These are phyloP conservation scores for Turnera subulata DNA, from an alignment of 345 rosid species.

Conservation along the genomic window DNA sequence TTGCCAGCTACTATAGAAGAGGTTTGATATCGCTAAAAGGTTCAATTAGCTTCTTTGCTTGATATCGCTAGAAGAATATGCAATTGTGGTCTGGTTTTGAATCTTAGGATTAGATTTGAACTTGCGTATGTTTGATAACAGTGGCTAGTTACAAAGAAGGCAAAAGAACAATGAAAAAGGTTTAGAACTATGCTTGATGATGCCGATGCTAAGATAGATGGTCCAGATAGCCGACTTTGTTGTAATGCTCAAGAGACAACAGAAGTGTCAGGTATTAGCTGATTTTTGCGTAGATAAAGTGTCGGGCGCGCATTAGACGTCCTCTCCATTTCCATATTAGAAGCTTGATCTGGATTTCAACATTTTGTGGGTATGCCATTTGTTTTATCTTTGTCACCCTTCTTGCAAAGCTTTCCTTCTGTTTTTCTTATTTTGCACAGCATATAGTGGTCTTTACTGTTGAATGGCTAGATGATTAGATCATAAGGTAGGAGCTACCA, in stretches of 20 bases:
- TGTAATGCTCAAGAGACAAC: slow-evolving; percentile 21
- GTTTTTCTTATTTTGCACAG: too few relatives aligned
- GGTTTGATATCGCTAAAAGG: slow-evolving; percentile 88
- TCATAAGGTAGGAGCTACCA: too few relatives aligned
- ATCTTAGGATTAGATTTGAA: background rate
- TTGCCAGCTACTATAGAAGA: slow-evolving; percentile 44
- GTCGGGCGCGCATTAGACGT: too few relatives aligned
- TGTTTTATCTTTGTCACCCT: too few relatives aligned
- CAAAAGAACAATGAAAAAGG: slow-evolving; percentile 67
- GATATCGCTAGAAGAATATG: too few relatives aligned
- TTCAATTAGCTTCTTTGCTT: slow-evolving; percentile 12
- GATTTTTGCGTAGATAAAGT: too few relatives aligned
- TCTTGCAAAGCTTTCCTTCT: too few relatives aligned
- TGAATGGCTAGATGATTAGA: too few relatives aligned
- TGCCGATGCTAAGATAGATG: slow-evolving; percentile 33
- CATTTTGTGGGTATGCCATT: too few relatives aligned
- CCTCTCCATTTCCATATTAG: background rate
- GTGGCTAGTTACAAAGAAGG: slow-evolving; percentile 88
- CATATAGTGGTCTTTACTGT: too few relatives aligned
- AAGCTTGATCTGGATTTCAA: background rate
- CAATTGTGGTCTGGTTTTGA: background rate
- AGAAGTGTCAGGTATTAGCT: slow-evolving; percentile 23
- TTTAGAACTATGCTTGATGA: slow-evolving; percentile 66
- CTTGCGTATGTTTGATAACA: slow-evolving; percentile 20
- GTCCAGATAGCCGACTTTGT: slow-evolving; percentile 15